Evolutionary conservation across 108 stramenopile genomes (phyloP), one percentile per base, ranked within the genome.

Genomic region (Cyclotella atomus): DNA sequence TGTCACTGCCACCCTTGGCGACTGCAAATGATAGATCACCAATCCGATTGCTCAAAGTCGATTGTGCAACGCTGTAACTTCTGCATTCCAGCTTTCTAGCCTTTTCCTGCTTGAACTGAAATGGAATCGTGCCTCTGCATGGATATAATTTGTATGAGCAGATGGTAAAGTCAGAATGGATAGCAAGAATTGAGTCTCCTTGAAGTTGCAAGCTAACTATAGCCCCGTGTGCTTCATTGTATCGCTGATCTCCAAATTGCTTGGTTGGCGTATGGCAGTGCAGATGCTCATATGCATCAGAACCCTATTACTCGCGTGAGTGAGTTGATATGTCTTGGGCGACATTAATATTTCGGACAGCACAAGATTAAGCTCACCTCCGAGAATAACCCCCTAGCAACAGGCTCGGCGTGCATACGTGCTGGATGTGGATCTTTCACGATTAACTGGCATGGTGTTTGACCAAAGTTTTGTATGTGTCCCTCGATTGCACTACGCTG

Each of bases 401-500:
- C 82, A 15, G 87, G 81, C 14, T 82, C 87, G n/a, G 52, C 20
- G 23, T 53, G 61, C 27, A 71, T 73, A 20, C 95, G 77, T 28
- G 64, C 21, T 43, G 92, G 92, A 67, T 95, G 95, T 7, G 90
- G 84, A 14, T 85, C 77, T 28, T 84, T 85, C 30, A 67, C 46
- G 9, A 93, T 55, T 1, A 99, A 71, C 71, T 98, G 99, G 81
- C 86, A 77, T 16, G 99, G 99, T 0, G 95, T 97, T 83, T 98
- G 98, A 2, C 99, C 99, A 79, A 98, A 99, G 75, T 98, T 95
- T 52, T 89, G 86, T 46, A 98, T 97, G 46, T 98, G 98, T 33
- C 91, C 88, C 79, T 97, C 95, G 38, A 93, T 92, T 21, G 97
- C 97, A 28, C 69, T 68, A 17, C 91, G 73, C 41, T 93, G 88